Conservation (phyloP, 257 asterid genomes). For the Solanum tarijense region DNA sequence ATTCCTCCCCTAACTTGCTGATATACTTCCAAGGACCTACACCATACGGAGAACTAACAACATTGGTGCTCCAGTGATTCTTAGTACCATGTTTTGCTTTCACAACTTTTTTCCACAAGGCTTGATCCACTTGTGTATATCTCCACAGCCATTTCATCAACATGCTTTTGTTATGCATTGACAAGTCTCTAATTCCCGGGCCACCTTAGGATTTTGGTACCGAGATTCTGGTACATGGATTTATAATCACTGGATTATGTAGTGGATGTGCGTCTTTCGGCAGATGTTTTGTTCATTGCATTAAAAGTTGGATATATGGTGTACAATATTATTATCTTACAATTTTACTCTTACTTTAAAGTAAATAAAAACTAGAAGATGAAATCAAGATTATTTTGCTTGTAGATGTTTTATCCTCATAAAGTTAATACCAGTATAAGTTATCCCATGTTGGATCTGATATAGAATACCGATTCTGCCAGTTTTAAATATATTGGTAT, state of each 20-base stretch:
- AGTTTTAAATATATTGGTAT: background rate
- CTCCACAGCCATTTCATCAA: background rate
- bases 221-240: background rate
- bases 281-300: background rate
- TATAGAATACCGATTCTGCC: background rate
- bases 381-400: background rate
- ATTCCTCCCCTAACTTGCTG: background rate
- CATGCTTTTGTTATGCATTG: background rate
- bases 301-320: background rate
- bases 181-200: background rate
- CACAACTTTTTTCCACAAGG: background rate
- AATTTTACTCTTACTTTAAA: background rate
- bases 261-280: background rate
- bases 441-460: background rate
- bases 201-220: background rate
- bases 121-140: background rate
- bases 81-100: background rate
- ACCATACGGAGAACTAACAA: background rate
- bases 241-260: background rate
- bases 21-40: background rate
- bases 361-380: background rate
- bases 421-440: background rate
- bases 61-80: background rate
- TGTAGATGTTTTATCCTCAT: background rate
- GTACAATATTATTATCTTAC: background rate